These are phyloP conservation scores for Solanum corneliomulleri DNA, from an alignment of 257 asterid species.

Conservation along the genomic window DNA sequence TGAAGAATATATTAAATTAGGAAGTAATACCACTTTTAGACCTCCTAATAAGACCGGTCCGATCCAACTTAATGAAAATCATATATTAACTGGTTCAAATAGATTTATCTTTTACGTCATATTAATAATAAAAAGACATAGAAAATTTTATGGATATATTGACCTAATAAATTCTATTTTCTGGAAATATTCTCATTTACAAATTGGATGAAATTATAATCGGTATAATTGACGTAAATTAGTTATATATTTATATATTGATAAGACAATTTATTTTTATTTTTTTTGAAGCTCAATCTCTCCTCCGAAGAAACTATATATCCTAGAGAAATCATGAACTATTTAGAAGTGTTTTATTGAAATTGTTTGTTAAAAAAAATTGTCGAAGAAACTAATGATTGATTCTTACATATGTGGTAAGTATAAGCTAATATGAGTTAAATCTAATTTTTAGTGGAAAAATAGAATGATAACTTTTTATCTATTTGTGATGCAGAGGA, in stretches of 20 bases:
- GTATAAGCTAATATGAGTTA: not conserved
- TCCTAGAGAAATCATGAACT: not conserved
- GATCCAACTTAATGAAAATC: not conserved
- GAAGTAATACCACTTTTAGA: not conserved
- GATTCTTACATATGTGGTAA: not conserved
- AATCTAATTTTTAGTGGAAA: not conserved
- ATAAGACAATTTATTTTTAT: not conserved
- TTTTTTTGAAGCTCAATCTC: not conserved
- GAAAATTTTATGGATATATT: not conserved
- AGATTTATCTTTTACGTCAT: not conserved
- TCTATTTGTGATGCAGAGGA: too few species aligned
- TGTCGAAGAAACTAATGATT: not conserved
- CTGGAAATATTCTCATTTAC: not conserved
- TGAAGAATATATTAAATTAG: not conserved
- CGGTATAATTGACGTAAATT: not conserved
- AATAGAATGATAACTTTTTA: not conserved
- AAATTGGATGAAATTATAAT: not conserved
- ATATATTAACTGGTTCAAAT: not conserved
- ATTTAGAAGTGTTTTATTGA: not conserved
- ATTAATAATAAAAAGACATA: not conserved
- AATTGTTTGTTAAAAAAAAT: not conserved
- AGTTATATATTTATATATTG: not conserved
- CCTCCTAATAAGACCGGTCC: not conserved
- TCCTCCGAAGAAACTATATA: not conserved
- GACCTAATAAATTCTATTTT: not conserved